A percentile compares a stretch with the other conserved stretches of the same genome.
phyloP scores from a whole-genome alignment of 2,329 filamentous ascomycete species.

The Aotearoamyces nothofagi region DNA sequence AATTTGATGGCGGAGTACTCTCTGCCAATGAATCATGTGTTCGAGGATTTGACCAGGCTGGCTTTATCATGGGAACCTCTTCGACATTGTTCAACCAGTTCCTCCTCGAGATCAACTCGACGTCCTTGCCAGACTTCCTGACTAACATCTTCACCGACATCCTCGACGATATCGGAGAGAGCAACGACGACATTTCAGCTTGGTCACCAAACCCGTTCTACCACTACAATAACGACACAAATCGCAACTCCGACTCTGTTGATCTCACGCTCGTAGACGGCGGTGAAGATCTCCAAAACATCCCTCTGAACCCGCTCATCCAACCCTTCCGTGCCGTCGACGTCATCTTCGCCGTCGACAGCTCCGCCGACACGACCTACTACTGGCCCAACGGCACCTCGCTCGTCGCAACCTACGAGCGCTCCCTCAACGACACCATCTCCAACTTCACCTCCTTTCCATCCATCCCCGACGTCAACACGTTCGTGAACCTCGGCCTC shows the following conservation, averaged over 20 bases:
- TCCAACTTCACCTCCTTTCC: constrained; percentile 60
- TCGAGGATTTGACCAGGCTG: constrained; percentile 66
- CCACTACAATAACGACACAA: constrained; percentile 41
- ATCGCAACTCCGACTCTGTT: constrained; percentile 34
- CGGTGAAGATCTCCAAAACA: constrained; percentile 63
- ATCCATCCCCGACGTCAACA: constrained; percentile 55
- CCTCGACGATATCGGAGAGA: constrained; percentile 36
- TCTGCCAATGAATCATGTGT: constrained; percentile 45
- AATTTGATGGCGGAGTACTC: constrained; percentile 49
- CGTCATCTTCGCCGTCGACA: constrained; percentile 69
- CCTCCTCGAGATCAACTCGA: constrained; percentile 45
- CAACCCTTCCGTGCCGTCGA: constrained; percentile 59
- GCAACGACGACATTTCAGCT: constrained; percentile 57
- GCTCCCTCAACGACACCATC: constrained; percentile 39
- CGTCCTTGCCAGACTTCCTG: constrained; percentile 29
- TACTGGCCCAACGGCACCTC: constrained; percentile 68
- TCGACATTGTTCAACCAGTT: constrained; percentile 74
- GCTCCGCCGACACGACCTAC: constrained; percentile 53
- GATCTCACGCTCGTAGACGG: constrained; percentile 64
- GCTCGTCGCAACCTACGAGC: constrained; percentile 58
- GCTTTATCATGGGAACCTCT: constrained; percentile 75
- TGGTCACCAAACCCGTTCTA: constrained; percentile 67
- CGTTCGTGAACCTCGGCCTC: constrained; percentile 62
- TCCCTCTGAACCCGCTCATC: constrained; percentile 64
- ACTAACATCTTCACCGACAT: constrained; percentile 35